These are phyloP conservation scores for Platanus orientalis DNA, from an alignment of 164 flowering plant genomes.

Conservation along the genomic window DNA sequence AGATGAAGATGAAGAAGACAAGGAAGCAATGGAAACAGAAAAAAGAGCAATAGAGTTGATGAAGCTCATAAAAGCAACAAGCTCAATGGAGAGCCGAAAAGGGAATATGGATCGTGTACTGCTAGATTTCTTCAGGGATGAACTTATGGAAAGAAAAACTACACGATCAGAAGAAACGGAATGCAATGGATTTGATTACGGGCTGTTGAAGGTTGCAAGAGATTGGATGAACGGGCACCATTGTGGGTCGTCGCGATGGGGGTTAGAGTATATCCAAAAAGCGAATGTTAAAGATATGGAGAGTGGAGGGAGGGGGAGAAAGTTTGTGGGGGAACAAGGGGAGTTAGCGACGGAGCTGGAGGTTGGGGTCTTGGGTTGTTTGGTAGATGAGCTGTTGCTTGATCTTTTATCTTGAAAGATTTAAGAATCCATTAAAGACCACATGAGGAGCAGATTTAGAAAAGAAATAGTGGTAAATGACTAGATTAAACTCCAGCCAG, in stretches of 20 bases:
- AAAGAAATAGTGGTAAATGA: no score
- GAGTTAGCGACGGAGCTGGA: slow-evolving; percentile 47
- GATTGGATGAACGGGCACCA: slow-evolving; percentile 42
- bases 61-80: slow-evolving; percentile 23
- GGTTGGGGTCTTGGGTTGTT: slow-evolving; percentile 23
- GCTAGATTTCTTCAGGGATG: slow-evolving; percentile 48
- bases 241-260: slow-evolving; percentile 30
- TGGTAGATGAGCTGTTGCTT: slow-evolving; percentile 47
- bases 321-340: slow-evolving; percentile 29
- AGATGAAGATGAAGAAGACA: slow-evolving; percentile 11
- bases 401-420: slow-evolving; percentile 25
- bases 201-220: slow-evolving; percentile 31
- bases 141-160: slow-evolving; percentile 8
- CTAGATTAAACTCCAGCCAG: no score
- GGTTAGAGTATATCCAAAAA: slow-evolving; percentile 30
- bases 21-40: slow-evolving; percentile 8
- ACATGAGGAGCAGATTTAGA: no score
- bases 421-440: no score
- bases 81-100: slow-evolving; percentile 1
- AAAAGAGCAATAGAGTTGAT: slow-evolving; percentile 31
- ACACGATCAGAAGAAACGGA: background rate
- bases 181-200: slow-evolving; percentile 1
- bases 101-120: slow-evolving; percentile 27
- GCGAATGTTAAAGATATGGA: slow-evolving; percentile 49
- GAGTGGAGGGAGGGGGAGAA: slow-evolving; percentile 35